These are phyloP conservation scores for Termitomyces sp. DNA, from an alignment of 768 basidiomycete species.

Conservation along the genomic window DNA sequence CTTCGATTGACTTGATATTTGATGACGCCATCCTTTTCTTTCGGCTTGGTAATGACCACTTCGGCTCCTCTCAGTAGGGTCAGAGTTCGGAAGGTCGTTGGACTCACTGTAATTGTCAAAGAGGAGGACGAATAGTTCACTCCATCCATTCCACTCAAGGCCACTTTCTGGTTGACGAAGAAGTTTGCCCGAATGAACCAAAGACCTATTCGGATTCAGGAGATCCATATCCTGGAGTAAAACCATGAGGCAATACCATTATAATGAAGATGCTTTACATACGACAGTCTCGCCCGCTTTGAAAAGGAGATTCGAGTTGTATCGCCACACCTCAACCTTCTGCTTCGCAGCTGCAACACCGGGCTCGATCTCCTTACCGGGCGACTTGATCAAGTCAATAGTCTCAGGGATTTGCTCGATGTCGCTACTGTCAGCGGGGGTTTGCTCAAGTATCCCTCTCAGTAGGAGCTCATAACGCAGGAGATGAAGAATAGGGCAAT, in stretches of 20 bases:
- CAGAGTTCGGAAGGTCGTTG: neutral
- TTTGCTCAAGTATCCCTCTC: conserved; percentile 75
- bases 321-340: conserved; percentile 89
- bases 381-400: conserved; percentile 80
- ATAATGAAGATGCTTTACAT: conserved; percentile 16
- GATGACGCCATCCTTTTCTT: conserved; percentile 70
- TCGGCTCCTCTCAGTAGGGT: conserved; percentile 16
- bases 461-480: conserved; percentile 87
- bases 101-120: conserved; percentile 92
- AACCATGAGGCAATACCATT: neutral
- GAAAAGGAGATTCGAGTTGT: conserved; percentile 76
- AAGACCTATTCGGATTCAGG: conserved; percentile 73
- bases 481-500: conserved; percentile 86
- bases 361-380: conserved; percentile 86
- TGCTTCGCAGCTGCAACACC: conserved; percentile 83
- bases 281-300: conserved; percentile 74
- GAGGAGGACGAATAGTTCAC: conserved; percentile 83
- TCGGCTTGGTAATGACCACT: conserved; percentile 91
- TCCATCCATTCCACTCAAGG: conserved; percentile 87
- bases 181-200: conserved; percentile 82
- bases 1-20: conserved; percentile 81
- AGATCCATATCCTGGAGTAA: conserved; percentile 81
- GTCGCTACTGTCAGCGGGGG: conserved; percentile 77
- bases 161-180: conserved; percentile 87
- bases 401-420: conserved; percentile 79